Evolutionary conservation across 177 flowering plant species (phyloP), one percentile per base, ranked within the genome.

Genomic region (Tripterygium wilfordii): DNA sequence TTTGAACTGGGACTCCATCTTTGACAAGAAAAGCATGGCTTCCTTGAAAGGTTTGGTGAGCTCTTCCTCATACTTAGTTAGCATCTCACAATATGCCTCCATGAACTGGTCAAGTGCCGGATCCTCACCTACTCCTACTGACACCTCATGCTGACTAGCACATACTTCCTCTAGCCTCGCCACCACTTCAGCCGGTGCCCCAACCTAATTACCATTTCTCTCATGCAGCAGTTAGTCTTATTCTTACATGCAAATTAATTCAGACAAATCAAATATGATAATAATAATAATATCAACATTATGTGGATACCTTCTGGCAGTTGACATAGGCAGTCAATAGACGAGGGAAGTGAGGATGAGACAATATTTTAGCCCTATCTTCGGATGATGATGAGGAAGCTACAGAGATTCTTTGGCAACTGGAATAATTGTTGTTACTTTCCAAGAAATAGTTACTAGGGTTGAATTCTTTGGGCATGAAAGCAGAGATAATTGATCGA

Each of bases 51-150:
- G 96, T 61, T 89, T 92, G 0, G 91, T 70, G 39, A 92, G 85
- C 53, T 92, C 98, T 64, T 85, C 85, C 64, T 84, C 91, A 35
- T 92, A 92, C 62, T 92, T 92, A 10, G 61, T 71, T 27, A 92
- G 77, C 98, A 88, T 88, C 70, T 92, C 98, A 53, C 90, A 92
- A 67, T 88, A 92, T 0, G 96, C 96, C 44, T 88, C 98, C 98
- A 92, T 92, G 75, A 92, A 92, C 62, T 92, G 98, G 62, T 92
- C 99, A 13, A 92, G 84, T 1, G 71, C 89, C 4, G 99, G 97
- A 62, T 92, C 97, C 61, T 88, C 80, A 0, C 91, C 95, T n/a
- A 83, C 71, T 56, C 4, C 55, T 38, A 0, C 75, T 63, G 1
- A 29, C 28, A 1, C 64, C 22, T n/a, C n/a, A n/a, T n/a, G n/a